A percentile compares a stretch with the other conserved stretches of the same genome.
These are phyloP conservation scores for Carpinus fangiana DNA, from an alignment of 306 rosid species.

Conservation along the genomic window DNA sequence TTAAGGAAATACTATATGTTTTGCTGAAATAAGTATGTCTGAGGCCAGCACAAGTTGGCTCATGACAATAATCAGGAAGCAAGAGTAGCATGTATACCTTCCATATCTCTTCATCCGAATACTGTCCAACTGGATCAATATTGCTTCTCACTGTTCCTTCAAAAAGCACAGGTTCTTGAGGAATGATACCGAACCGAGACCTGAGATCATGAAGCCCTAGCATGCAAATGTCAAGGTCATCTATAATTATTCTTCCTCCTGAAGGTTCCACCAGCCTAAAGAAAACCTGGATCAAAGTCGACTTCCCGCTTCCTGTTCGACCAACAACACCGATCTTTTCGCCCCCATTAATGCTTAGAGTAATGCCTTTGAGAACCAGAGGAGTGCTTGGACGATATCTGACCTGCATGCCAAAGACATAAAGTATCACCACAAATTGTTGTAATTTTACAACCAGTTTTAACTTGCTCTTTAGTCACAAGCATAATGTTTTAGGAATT, in stretches of 20 bases:
- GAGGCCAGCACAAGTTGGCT: not conserved
- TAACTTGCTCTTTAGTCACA: not conserved
- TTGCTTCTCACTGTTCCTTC: constrained; percentile 94
- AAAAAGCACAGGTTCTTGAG: constrained; percentile 97
- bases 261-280: constrained; percentile 95
- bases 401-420: constrained; percentile 53
- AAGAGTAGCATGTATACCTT: constrained; percentile 46
- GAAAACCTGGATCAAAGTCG: constrained; percentile 89
- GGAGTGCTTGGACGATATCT: constrained; percentile 90
- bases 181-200: constrained; percentile 92
- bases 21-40: not conserved
- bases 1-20: not conserved
- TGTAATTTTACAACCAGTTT: not conserved
- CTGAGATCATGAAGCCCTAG: constrained; percentile 94
- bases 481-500: not conserved
- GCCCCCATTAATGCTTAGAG: constrained; percentile 76
- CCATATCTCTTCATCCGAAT: constrained; percentile 94
- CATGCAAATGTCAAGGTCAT: constrained; percentile 64
- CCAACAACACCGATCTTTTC: constrained; percentile 95
- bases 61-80: not conserved
- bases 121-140: constrained; percentile 68
- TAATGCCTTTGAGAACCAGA: constrained; percentile 86
- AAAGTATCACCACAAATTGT: not conserved
- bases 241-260: constrained; percentile 81
- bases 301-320: constrained; percentile 93